Conservation (phyloP, 2,329 filamentous ascomycete species). For the Bipolaris cookei region DNA sequence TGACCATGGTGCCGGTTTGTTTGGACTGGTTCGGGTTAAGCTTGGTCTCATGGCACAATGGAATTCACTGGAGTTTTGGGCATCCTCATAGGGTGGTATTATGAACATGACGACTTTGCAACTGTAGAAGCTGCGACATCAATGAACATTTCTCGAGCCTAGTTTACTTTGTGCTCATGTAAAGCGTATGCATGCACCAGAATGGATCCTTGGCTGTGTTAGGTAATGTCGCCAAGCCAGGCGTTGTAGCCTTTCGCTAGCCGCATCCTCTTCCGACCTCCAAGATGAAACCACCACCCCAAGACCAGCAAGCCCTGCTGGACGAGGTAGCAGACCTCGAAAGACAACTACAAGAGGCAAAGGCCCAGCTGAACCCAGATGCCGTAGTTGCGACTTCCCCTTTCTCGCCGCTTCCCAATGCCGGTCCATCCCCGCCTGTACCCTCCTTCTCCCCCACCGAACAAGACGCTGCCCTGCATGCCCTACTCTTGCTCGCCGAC, state of each 20-base stretch:
- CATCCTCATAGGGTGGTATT: constrained; percentile 4
- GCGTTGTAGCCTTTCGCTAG: constrained; percentile 11
- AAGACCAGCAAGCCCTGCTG: constrained; percentile 40
- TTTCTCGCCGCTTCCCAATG: constrained; percentile 17
- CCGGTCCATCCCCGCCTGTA: constrained; percentile 21
- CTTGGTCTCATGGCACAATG: neutral
- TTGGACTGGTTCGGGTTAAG: neutral
- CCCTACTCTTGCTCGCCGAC: constrained; percentile 78
- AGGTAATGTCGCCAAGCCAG: constrained; percentile 31
- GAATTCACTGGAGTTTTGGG: constrained; percentile 6
- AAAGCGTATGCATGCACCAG: constrained; percentile 1
- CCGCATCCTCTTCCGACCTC: constrained; percentile 19
- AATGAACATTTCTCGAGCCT: neutral
- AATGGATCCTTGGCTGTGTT: constrained; percentile 14
- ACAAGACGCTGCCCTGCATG: constrained; percentile 58
- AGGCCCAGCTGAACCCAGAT: constrained; percentile 54
- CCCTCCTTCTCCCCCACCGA: constrained; percentile 1
- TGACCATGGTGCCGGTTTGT: neutral
- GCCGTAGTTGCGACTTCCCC: constrained; percentile 11
- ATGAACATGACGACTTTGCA: constrained; percentile 21
- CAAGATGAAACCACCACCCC: constrained; percentile 35
- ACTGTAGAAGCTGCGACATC: neutral
- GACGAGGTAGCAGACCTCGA: constrained; percentile 68
- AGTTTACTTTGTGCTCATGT: neutral
- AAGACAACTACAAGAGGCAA: constrained; percentile 55